phyloP scores from a whole-genome alignment of 2,329 filamentous ascomycete species.

The Claviceps sp. region DNA sequence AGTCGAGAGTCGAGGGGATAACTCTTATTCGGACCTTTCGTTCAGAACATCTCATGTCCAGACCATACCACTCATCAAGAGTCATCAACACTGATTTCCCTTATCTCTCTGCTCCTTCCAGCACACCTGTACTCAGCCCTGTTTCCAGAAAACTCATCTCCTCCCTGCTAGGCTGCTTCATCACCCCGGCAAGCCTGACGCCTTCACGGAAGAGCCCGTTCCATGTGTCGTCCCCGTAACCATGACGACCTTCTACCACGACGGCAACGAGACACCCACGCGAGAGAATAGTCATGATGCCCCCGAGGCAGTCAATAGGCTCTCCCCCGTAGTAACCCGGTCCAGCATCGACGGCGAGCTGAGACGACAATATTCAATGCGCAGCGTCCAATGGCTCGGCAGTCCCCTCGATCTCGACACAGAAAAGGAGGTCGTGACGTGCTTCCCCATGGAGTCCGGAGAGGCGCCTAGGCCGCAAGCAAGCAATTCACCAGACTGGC shows the following conservation, averaged over 20 bases:
- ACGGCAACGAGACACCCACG: not conserved
- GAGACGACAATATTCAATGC: not conserved
- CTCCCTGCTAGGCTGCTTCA: not conserved
- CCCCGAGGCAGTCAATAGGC: not conserved
- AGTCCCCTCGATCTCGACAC: not conserved
- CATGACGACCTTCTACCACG: not conserved
- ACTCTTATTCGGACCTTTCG: too few relatives aligned
- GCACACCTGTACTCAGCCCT: too few relatives aligned
- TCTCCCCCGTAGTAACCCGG: not conserved
- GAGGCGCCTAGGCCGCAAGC: not conserved
- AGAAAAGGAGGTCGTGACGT: not conserved
- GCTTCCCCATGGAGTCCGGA: not conserved
- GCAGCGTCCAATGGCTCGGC: not conserved
- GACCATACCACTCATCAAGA: too few relatives aligned
- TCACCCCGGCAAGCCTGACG: not conserved
- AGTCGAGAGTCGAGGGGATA: not conserved
- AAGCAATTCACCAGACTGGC: not conserved
- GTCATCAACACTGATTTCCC: too few relatives aligned
- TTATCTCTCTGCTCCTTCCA: too few relatives aligned
- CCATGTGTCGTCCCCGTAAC: not conserved
- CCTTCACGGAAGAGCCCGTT: not conserved
- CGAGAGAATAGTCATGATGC: slow-evolving; percentile 1
- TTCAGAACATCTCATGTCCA: too few relatives aligned
- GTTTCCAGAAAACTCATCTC: not conserved
- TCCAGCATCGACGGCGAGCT: not conserved